These are phyloP conservation scores for Medicago arabica DNA, from an alignment of 306 rosid genomes.

Conservation along the genomic window DNA sequence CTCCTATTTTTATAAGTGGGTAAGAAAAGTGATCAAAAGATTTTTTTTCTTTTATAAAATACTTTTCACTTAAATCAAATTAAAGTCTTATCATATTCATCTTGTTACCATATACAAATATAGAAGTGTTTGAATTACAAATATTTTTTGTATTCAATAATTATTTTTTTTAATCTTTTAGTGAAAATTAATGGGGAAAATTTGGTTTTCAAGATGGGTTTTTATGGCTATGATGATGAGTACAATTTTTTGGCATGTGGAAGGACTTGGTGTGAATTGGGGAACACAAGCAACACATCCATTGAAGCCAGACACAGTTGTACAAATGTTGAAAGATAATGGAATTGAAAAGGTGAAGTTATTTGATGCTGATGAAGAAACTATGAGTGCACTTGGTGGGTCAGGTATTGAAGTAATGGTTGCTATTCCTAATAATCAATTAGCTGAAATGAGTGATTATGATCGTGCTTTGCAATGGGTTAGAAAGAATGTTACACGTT, in stretches of 20 bases:
- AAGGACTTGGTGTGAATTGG: slow-evolving; percentile 95
- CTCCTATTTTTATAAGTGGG: neutral
- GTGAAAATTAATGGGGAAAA: neutral
- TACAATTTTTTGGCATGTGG: slow-evolving; percentile 40
- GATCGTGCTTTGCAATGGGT: slow-evolving; percentile 91
- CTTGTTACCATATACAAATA: neutral
- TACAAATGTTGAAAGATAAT: slow-evolving; percentile 82
- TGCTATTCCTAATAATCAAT: slow-evolving; percentile 88
- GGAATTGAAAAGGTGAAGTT: slow-evolving; percentile 86
- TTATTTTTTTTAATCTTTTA: neutral
- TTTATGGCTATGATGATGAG: slow-evolving; percentile 48
- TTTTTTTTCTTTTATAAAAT: neutral
- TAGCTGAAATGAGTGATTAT: slow-evolving; percentile 58
- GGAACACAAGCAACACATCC: slow-evolving; percentile 86
- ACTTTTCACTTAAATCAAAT: neutral
- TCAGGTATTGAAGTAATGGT: slow-evolving; percentile 85
- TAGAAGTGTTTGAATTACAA: neutral
- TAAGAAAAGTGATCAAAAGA: neutral
- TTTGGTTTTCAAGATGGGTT: slow-evolving; percentile 49
- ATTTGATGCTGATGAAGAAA: slow-evolving; percentile 72
- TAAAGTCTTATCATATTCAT: neutral
- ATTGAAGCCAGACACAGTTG: slow-evolving; percentile 72
- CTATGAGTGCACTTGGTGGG: slow-evolving; percentile 80
- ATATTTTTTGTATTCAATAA: neutral
- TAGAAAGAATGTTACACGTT: slow-evolving; percentile 68